A percentile compares a stretch with the other conserved stretches of the same genome.
phyloP scores from a whole-genome alignment of 2,329 filamentous ascomycete species.

The Rutstroemia sp. region DNA sequence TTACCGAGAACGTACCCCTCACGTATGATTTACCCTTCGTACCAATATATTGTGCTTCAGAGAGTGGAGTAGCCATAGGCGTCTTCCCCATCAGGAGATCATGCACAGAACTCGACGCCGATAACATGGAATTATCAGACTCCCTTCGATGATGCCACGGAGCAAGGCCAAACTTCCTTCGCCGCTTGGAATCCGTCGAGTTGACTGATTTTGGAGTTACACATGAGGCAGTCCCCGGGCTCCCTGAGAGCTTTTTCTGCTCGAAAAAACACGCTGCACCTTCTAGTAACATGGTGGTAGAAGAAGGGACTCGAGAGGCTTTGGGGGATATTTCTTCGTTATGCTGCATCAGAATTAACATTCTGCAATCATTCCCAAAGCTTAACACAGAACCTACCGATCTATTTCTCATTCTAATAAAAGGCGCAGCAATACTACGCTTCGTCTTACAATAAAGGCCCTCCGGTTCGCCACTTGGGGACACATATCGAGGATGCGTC shows the following conservation, averaged over 20 bases:
- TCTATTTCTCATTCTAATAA: slow-evolving; percentile 9
- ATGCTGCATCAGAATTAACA: not conserved
- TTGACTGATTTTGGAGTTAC: slow-evolving; percentile 5
- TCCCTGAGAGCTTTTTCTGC: not conserved
- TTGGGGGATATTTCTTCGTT: not conserved
- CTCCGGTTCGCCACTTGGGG: slow-evolving; percentile 8
- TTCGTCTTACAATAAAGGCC: slow-evolving; percentile 23
- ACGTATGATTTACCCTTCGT: slow-evolving; percentile 13
- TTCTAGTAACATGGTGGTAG: slow-evolving; percentile 19
- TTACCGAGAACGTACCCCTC: slow-evolving; percentile 12
- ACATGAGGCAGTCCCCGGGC: not conserved
- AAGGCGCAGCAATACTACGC: slow-evolving; percentile 12
- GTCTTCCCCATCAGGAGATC: slow-evolving; percentile 25
- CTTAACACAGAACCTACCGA: slow-evolving; percentile 10
- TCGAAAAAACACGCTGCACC: slow-evolving; percentile 19
- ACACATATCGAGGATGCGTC: slow-evolving; percentile 7
- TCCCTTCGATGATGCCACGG: slow-evolving; percentile 26
- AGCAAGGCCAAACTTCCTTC: slow-evolving; percentile 23
- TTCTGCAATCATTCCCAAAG: not conserved
- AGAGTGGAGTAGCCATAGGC: slow-evolving; percentile 22
- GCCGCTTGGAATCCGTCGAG: slow-evolving; percentile 11
- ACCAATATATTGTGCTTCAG: slow-evolving; percentile 12
- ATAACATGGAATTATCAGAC: slow-evolving; percentile 25
- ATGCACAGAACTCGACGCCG: slow-evolving; percentile 25
- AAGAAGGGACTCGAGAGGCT: slow-evolving; percentile 10